Base-by-base conservation (phyloP, 208 protist species). In the Trypanosoma grayi region DNA sequence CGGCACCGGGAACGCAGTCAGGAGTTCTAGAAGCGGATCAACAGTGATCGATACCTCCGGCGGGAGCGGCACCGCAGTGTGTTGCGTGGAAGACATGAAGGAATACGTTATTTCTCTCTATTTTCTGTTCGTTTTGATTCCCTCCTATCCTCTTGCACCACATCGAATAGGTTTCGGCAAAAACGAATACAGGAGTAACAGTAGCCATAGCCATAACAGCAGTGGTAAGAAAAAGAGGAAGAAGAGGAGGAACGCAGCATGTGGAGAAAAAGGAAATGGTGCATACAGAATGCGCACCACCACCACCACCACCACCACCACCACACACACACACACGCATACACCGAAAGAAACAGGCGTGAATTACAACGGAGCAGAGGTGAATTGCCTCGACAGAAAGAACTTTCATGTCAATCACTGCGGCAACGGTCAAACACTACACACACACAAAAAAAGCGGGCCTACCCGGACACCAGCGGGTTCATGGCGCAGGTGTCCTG, bases 1-100 rank as follows among this genome's bases (percentile, higher is more conserved):
- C 24, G 66, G 66, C 20, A 60, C 30, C 20, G 66, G 66, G 39
- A 72, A 72, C 14, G 66, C 56, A n/a, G 56, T 24, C 27, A 72
- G 31, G 20, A 72, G 41, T 28, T 64, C 51, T 24, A 72, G 37
- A 25, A 65, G 36, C 16, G 66, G 51, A 36, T 72, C 57, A 9
- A 53, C 58, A 24, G 41, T 24, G 31, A 33, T 20, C 28, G n/a
- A 55, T 6, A 72, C 27, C 7, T 60, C 66, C 25, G 58, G 58
- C 34, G 66, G 66, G 8, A 55, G 7, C 11, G 58, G 66, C 1
- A 50, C 66, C 3, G 33, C 47, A 31, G 41, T 36, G 47, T 44
- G 34, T 6, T 40, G 31, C 16, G 22, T 34, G n/a, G 51, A 72
- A 0, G 56, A 28, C 65, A 71, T 72, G 9, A n/a, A 64, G 18